Evolutionary conservation across 2,329 filamentous ascomycete species (phyloP), one percentile per base, ranked within the genome.

Genomic region (Penicillium polonicum): DNA sequence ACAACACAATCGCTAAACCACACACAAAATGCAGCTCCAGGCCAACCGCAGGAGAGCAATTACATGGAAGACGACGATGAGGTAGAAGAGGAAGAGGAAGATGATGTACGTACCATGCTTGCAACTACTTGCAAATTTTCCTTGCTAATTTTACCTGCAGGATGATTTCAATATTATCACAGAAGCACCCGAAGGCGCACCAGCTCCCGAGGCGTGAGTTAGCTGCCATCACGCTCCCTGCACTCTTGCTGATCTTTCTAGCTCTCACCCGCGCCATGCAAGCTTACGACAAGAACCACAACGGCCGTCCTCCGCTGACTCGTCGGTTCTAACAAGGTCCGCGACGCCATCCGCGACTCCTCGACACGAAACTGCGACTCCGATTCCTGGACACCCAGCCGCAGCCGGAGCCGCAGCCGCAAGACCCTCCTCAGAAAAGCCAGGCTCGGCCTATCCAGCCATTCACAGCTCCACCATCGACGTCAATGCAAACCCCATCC

Each of bases 401-500:
- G 51, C 51, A 17, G 70, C 27, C n/a, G 38, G 19, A 17, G 23
- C 35, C 1, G 17, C 35, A 17, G 4, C 17, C 17, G 29, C 72
- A 49, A 74, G 70, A 60, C 75, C 74, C 50, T 65, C 68, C 57
- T 68, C 67, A 59, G 68, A 71, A 78, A 75, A 82, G 78, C 74
- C 80, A 60, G 83, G 85, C 49, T 84, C 85, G 78, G 87, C 65
- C 79, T 94, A 73, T 79, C 91, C 74, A 79, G 88, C 83, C 39
- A 75, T 85, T 31, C 83, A 81, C 41, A 92, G 88, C 57, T 96
- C 92, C 13, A 92, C 86, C 48, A 84, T 97, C 61, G 90, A 97
- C 70, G 84, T 97, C 53, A 86, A 95, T 73, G 88, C 83, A 4
- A 90, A 92, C 62, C 93, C 94, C 0, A 78, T 89, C 2, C 92